Conservation (phyloP, 352 stramenopile species). For the Pilasporangium apinafurcum region DNA sequence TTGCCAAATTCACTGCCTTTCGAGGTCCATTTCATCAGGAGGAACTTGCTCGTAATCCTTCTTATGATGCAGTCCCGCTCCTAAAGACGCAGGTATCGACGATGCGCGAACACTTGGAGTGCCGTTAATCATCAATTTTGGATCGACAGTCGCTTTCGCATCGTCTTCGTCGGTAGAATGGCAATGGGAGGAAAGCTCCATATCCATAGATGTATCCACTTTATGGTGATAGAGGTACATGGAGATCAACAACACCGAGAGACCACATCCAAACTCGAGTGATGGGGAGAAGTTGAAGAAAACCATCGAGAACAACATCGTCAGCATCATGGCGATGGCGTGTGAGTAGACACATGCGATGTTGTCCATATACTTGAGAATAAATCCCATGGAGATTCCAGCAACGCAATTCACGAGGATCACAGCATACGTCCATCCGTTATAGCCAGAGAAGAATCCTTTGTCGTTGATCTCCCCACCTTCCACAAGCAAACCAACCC, state of each 20-base stretch:
- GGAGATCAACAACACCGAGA: constrained; percentile 74
- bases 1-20: no score
- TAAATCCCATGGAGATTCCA: constrained; percentile 71
- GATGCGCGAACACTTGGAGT: neutral
- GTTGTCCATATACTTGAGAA: constrained; percentile 88
- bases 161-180: constrained; percentile 5
- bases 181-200: no score
- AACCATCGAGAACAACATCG: constrained; percentile 81
- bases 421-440: constrained; percentile 67
- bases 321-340: constrained; percentile 86
- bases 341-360: constrained; percentile 85
- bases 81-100: constrained; percentile 10
- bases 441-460: constrained; percentile 81
- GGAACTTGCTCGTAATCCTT: constrained; percentile 55
- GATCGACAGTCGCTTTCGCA: constrained; percentile 1
- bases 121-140: neutral
- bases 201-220: constrained; percentile 17
- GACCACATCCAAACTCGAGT: constrained; percentile 77
- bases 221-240: constrained; percentile 88
- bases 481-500: constrained; percentile 48
- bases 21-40: constrained; percentile 10
- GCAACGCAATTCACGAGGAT: constrained; percentile 69
- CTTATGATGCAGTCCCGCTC: constrained; percentile 36
- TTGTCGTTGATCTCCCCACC: constrained; percentile 24
- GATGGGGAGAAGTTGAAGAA: constrained; percentile 82